phyloP scores from a whole-genome alignment of 2,329 filamentous ascomycete genomes.

The Sporothrix inflata region DNA sequence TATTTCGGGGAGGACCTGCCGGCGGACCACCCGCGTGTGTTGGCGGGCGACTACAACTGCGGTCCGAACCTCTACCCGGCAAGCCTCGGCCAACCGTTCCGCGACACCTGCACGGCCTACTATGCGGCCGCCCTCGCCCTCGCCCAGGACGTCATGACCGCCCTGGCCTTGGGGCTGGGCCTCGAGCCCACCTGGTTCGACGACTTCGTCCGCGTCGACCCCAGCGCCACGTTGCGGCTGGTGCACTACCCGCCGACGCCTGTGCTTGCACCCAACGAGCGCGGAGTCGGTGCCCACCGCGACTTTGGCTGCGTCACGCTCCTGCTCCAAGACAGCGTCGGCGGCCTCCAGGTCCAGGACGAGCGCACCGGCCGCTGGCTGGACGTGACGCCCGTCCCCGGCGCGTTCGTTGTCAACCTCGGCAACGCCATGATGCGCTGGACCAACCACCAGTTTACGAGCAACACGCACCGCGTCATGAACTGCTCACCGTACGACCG shows the following conservation, averaged over 20 bases:
- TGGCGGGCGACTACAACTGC: conserved; percentile 21
- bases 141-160: conserved; percentile 44
- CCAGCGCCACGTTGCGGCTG: conserved; percentile 49
- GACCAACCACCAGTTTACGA: conserved; percentile 58
- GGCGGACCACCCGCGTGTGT: background rate
- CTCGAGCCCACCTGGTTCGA: conserved; percentile 47
- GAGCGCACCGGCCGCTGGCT: conserved; percentile 44
- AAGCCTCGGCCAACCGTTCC: conserved; percentile 40
- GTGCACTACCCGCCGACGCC: conserved; percentile 53
- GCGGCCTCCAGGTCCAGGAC: conserved; percentile 48
- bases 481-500: conserved; percentile 13
- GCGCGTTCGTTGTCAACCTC: conserved; percentile 56
- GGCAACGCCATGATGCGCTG: conserved; percentile 54
- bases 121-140: conserved; percentile 45
- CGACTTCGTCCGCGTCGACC: conserved; percentile 47
- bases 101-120: conserved; percentile 46
- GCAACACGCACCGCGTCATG: conserved; percentile 51
- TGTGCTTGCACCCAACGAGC: conserved; percentile 30
- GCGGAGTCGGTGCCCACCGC: conserved; percentile 51
- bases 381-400: conserved; percentile 50
- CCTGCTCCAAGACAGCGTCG: conserved; percentile 53
- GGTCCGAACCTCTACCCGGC: conserved; percentile 18
- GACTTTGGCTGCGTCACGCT: conserved; percentile 60
- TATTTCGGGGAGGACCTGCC: conserved; percentile 28
- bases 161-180: conserved; percentile 47